phyloP scores from a whole-genome alignment of 805 yeast species.

The Vanderwaltozyma polyspora region DNA sequence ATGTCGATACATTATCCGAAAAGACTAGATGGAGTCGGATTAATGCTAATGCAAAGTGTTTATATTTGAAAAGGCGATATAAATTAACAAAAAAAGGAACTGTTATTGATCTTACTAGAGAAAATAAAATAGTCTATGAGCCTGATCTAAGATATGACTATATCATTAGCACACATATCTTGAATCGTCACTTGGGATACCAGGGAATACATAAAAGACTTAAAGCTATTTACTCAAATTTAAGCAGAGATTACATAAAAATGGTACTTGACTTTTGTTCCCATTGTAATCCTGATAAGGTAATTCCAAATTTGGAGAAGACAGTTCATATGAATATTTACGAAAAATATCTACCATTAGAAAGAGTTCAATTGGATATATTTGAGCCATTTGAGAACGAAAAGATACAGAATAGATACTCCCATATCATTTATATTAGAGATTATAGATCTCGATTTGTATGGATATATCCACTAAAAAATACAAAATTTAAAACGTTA shows the following conservation, averaged over 20 bases:
- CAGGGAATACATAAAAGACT: conserved; percentile 11
- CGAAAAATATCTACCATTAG: conserved; percentile 16
- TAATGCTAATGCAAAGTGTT: conserved; percentile 9
- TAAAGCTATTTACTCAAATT: conserved; percentile 16
- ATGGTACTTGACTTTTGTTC: conserved; percentile 20
- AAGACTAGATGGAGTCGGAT: neutral
- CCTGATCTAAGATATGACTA: conserved; percentile 21
- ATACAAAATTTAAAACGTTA: conserved; percentile 14
- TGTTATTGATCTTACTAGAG: conserved; percentile 16
- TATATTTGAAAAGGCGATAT: conserved; percentile 17
- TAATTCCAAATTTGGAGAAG: conserved; percentile 7
- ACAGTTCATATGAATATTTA: conserved; percentile 10
- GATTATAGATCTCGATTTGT: conserved; percentile 23
- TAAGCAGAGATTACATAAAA: conserved; percentile 13
- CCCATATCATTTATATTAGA: conserved; percentile 19
- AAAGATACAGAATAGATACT: conserved; percentile 18
- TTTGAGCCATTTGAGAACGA: conserved; percentile 17
- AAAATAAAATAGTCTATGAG: conserved; percentile 19
- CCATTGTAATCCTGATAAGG: conserved; percentile 15
- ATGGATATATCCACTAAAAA: conserved; percentile 24
- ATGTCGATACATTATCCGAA: neutral
- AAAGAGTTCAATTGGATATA: conserved; percentile 23
- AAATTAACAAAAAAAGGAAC: conserved; percentile 11
- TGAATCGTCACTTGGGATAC: conserved; percentile 19
- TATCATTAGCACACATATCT: conserved; percentile 23